A percentile compares a stretch with the other conserved stretches of the same genome.
phyloP scores from a whole-genome alignment of 1,139 yeast genomes.

The Blastobotrys proliferans region DNA sequence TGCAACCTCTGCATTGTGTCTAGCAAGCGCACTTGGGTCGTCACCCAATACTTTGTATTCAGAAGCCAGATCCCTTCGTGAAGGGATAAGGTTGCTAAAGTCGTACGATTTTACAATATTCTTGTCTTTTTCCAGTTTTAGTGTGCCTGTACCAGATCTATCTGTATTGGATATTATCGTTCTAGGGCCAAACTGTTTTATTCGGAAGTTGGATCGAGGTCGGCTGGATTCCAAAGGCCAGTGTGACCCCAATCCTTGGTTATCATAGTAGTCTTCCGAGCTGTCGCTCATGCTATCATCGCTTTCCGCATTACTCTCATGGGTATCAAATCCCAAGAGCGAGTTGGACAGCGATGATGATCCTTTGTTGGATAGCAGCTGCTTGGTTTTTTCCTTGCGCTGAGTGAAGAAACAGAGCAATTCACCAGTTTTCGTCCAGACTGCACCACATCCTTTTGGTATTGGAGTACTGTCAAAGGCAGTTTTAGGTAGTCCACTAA shows the following conservation, averaged over 20 bases:
- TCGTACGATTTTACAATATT: constrained; percentile 64
- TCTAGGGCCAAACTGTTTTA: constrained; percentile 10
- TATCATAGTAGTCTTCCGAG: constrained; percentile 21
- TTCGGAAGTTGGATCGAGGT: constrained; percentile 7
- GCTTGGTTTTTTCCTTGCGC: constrained; percentile 23
- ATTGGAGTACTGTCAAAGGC: constrained; percentile 80
- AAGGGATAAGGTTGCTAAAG: constrained; percentile 68
- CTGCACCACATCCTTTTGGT: constrained; percentile 91
- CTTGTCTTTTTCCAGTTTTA: constrained; percentile 21
- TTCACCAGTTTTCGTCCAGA: constrained; percentile 77
- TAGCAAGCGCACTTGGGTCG: constrained; percentile 59
- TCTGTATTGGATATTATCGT: constrained; percentile 19
- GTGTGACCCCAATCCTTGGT: constrained; percentile 4
- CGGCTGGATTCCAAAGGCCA: constrained; percentile 9
- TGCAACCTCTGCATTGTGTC: constrained; percentile 72
- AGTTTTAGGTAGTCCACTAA: constrained; percentile 11
- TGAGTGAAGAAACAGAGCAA: constrained; percentile 81
- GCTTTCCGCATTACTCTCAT: constrained; percentile 2
- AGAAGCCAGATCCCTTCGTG: constrained; percentile 68
- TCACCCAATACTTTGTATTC: constrained; percentile 72
- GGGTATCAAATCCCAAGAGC: neutral
- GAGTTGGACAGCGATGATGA: neutral
- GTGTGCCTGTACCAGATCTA: constrained; percentile 10
- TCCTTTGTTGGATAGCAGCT: neutral
- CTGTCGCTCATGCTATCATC: constrained; percentile 15